Percentiles rank a stretch among this genome's conserved stretches.
phyloP scores from a whole-genome alignment of 192 early-diverging fungal genomes.

The Ambispora gerdemannii region DNA sequence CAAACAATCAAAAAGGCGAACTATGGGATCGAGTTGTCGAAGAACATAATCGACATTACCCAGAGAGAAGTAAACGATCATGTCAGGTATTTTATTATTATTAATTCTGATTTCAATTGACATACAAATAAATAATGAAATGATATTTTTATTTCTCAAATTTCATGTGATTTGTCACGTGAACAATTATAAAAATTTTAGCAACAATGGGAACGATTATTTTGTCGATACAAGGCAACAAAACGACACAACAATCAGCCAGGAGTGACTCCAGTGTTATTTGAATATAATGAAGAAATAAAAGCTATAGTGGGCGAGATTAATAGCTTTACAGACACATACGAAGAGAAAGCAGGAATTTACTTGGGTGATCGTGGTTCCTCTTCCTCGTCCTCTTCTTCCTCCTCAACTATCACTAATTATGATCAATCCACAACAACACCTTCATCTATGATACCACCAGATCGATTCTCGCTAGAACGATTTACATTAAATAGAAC shows the following conservation, averaged over 20 bases:
- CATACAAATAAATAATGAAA: background rate
- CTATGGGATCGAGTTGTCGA: constrained; percentile 8
- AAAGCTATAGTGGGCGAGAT: background rate
- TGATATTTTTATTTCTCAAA: too few species aligned
- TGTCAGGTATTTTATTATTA: constrained; percentile 8
- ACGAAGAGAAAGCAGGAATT: background rate
- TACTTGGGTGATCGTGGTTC: background rate
- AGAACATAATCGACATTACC: constrained; percentile 9
- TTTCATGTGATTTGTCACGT: too few species aligned
- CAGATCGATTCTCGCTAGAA: background rate
- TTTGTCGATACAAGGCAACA: constrained; percentile 4
- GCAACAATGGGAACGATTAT: constrained; percentile 13
- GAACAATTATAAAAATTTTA: too few species aligned
- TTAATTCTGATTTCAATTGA: background rate
- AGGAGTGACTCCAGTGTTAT: background rate
- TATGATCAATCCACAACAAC: background rate
- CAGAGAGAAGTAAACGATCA: constrained; percentile 3
- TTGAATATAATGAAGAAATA: constrained; percentile 1
- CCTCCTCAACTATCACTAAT: background rate
- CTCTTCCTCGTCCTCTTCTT: background rate
- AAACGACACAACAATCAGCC: background rate
- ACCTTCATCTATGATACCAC: background rate
- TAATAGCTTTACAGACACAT: background rate
- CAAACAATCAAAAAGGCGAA: constrained; percentile 16
- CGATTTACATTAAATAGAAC: too few species aligned